Base-by-base conservation (phyloP, 345 rosid species). In the Salix koriyanagi region DNA sequence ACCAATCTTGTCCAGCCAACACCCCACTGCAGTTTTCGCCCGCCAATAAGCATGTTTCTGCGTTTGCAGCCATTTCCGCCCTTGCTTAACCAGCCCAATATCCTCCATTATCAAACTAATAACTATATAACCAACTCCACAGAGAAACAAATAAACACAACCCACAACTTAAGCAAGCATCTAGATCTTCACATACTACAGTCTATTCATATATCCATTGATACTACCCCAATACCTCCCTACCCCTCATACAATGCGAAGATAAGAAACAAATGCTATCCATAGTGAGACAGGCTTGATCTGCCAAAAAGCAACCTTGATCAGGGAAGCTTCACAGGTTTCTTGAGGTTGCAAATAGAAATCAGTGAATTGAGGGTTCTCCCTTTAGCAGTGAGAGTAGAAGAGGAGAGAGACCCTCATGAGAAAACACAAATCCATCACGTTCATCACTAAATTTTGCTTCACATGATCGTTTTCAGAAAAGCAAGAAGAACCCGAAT, bases 61-160 rank as follows among this genome's bases (percentile, higher is more conserved):
- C 7, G 91, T 84, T 54, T 85, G 90, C 75, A 93, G 75, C 98
- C 99, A 96, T 81, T 91, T 85, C 97, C 95, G 92, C 2, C 89
- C 94, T 82, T 92, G 99, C 80, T 87, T 88, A 60, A 91, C 89
- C 77, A 96, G 84, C 67, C 96, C 94, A 77, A 96, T 90, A 75
- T 93, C 99, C 80, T 88, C 97, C 99, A 93, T 96, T 58, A 58
- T n/a, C 46, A 28, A 36, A 30, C n/a, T 30, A 26, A 46, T 32
- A 65, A 41, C 65, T 36, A 69, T 42, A 48, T 56, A 64, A 36
- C 50, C 39, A 71, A 14, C 65, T 48, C 52, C 50, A 26, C 16
- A 64, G 46, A 11, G 21, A 28, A 23, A 34, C 18, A 21, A 16
- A 50, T 15, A 52, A 67, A 52, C 39, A 56, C 52, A 50, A 34